Percentiles rank a stretch among this genome's conserved stretches.
These are phyloP conservation scores for Entomortierella lignicola DNA, from an alignment of 192 early-diverging fungal genomes.

Conservation along the genomic window DNA sequence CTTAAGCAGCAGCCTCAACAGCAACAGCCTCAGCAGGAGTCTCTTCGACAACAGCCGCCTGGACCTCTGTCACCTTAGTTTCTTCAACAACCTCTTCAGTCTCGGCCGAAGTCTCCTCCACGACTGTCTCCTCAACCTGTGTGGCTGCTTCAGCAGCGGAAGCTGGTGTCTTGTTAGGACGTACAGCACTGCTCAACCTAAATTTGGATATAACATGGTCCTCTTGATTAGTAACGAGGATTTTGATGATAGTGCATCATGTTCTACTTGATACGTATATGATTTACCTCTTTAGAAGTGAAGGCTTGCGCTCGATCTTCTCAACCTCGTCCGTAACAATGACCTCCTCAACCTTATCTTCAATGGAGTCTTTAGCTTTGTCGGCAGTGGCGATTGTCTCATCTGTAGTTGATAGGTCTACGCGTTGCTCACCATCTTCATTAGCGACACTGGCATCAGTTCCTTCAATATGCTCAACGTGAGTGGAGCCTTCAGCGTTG, in stretches of 20 bases:
- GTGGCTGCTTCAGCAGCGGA: neutral
- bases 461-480: conserved; percentile 39
- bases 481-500: conserved; percentile 38
- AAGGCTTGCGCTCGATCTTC: conserved; percentile 48
- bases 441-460: conserved; percentile 43
- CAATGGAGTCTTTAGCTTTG: no score
- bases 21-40: conserved; percentile 4
- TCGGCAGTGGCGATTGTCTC: conserved; percentile 39
- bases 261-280: no score
- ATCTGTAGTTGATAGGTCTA: conserved; percentile 46
- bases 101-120: neutral
- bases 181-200: conserved; percentile 38
- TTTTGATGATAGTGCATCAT: no score
- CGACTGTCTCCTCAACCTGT: conserved; percentile 21
- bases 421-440: conserved; percentile 26
- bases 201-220: no score
- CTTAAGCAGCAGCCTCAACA: no score
- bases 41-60: neutral
- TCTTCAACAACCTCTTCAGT: neutral
- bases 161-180: conserved; percentile 9
- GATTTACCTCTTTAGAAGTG: conserved; percentile 37
- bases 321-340: conserved; percentile 21
- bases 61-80: conserved; percentile 5
- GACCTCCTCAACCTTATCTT: conserved; percentile 34
- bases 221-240: no score